Evolutionary conservation across 169 alveolate genomes (phyloP), one percentile per base, ranked within the genome.

Genomic region (Plasmodium reichenowi): DNA sequence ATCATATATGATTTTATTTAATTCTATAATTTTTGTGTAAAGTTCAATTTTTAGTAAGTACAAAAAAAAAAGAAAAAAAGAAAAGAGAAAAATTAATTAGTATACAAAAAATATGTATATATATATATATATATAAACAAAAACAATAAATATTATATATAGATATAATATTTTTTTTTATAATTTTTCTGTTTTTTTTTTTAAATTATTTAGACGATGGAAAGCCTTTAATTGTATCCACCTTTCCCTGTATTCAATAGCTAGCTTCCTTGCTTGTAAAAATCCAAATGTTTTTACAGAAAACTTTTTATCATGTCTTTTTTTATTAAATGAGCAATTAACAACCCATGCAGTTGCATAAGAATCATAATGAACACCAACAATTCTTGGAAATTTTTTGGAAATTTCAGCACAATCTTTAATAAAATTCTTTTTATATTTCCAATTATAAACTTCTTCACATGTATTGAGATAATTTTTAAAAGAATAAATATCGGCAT

Each of bases 341-440:
- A 66, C 88, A n/a, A 88, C 93, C 93, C 93, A 88, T n/a, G 89
- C 74, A 54, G 62, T 45, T n/a, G 93, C 58, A 72, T 47, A 54
- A 2, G 88, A 72, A 72, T 88, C 93, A 54, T 88, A 88, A 48
- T 73, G 85, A 10, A 88, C 93, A 13, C 93, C 93, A 70, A 70
- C 60, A 43, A 68, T 52, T 38, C 60, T 72, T 2, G 93, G 93
- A 22, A 73, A 60, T 20, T 85, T 70, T 26, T 70, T 67, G 7
- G 91, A 38, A 15, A 85, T 70, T 8, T 60, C 86, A 12, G 75
- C 24, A 22, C 91, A 85, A 24, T 85, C 87, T 58, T 70, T 68
- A 68, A 85, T 59, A 85, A 85, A 85, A 32, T 20, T 70, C 24
- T 85, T 68, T 70, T 85, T 62, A 29, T 43, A 59, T 45, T 85